Evolutionary conservation across 1,139 yeast species (phyloP), one percentile per base, ranked within the genome.

Genomic region (Yamadazyma sp.): DNA sequence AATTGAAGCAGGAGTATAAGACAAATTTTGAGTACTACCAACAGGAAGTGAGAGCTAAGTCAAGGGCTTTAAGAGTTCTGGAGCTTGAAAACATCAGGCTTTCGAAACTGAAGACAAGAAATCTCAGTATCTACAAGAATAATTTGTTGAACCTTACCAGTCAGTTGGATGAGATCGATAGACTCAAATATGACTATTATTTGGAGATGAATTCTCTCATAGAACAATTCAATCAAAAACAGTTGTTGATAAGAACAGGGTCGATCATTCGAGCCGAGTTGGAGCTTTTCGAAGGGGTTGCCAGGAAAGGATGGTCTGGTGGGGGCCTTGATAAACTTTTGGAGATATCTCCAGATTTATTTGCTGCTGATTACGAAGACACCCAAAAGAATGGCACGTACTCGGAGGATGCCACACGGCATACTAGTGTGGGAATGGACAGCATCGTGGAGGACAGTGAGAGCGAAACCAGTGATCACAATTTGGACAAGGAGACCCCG

Each of bases 251-350:
- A 9, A 69, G 72, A 42, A 73, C 87, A 1, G 86, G 89, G 0
- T 73, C 85, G 0, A 67, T 85, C 7, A 80, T 86, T 2, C 65
- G 88, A 37, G 92, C 94, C 2, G 92, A 87, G 53, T 78, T 88
- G 24, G 94, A 86, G 52, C 78, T 87, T 5, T 82, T 79, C 50
- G 95, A 86, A 53, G 83, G 86, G 15, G 78, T 88, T 25, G 95
- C 95, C 0, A 72, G 81, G 41, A 87, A 87, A 56, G 94, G 95
- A 7, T 83, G 90, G 88, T 73, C 85, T 9, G 95, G 95, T 8
- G 92, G 92, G 15, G 95, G 95, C 0, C 61, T 86, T 29, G 95
- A 87, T 53, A 82, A 76, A 21, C 62, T 87, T 37, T 62, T 81
- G 29, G 59, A 71, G n/a, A 58, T 70, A 34, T 70, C 80, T 10